Conservation (phyloP, 768 basidiomycete species). For the Coprinellus micaceus region DNA sequence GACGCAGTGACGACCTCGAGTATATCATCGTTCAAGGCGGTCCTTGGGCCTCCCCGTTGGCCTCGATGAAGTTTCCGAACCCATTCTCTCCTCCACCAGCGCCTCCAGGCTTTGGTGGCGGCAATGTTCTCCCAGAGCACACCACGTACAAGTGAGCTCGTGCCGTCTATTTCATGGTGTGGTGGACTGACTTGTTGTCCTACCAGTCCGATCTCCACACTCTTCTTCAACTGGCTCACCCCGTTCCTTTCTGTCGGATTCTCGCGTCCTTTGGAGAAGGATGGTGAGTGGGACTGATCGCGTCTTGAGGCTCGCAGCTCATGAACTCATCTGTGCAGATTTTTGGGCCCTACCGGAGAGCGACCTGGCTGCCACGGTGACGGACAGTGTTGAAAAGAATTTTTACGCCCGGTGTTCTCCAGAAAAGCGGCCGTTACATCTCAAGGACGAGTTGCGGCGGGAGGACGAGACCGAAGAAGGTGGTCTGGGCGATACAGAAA, state of each 20-base stretch:
- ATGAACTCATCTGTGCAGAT: slow-evolving; percentile 27
- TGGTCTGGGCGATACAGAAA: not conserved
- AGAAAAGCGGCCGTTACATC: slow-evolving; percentile 29
- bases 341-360: slow-evolving; percentile 42
- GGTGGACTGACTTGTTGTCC: no score
- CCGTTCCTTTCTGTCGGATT: slow-evolving; percentile 47
- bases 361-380: slow-evolving; percentile 30
- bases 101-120: slow-evolving; percentile 45
- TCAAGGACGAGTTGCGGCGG: not conserved
- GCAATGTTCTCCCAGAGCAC: slow-evolving; percentile 40
- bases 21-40: no score
- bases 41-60: not conserved
- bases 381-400: slow-evolving; percentile 35
- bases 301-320: not conserved
- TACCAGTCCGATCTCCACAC: slow-evolving; percentile 30
- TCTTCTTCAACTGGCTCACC: slow-evolving; percentile 45
- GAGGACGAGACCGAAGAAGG: not conserved
- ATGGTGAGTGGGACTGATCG: slow-evolving; percentile 29
- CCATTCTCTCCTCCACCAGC: slow-evolving; percentile 42
- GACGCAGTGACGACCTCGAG: no score
- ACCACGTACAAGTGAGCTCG: slow-evolving; percentile 13
- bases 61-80: slow-evolving; percentile 26
- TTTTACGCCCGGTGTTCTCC: slow-evolving; percentile 44
- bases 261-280: slow-evolving; percentile 44
- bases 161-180: no score